Conservation (phyloP, 495 filamentous ascomycete species). For the Xylaria flabelliformis region DNA sequence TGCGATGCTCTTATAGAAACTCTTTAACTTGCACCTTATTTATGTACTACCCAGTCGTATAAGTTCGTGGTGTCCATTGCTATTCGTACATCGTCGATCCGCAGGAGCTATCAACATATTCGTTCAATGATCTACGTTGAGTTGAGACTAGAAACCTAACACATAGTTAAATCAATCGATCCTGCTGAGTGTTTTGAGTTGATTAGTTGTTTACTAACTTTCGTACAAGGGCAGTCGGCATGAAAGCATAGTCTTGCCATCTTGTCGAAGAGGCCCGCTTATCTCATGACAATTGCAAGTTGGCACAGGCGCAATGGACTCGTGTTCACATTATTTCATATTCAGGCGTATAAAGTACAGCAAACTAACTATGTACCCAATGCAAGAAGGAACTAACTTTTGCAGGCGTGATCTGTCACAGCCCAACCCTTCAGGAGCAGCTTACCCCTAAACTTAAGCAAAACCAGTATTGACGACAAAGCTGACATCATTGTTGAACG, state of each 20-base stretch:
- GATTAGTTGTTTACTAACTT: background rate
- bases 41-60: background rate
- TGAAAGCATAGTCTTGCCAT: background rate
- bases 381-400: background rate
- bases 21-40: background rate
- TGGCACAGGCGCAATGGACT: background rate
- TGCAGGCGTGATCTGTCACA: background rate
- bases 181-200: no score
- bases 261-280: no score
- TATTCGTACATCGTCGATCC: background rate
- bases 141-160: background rate
- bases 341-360: background rate
- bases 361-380: background rate
- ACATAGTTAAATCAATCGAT: no score
- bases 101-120: background rate
- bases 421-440: background rate
- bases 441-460: constrained; percentile 37
- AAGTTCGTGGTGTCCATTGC: background rate
- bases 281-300: background rate
- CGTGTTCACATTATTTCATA: background rate
- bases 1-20: background rate
- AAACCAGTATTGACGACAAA: constrained; percentile 53
- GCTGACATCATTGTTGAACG: constrained; percentile 60
- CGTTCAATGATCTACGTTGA: background rate
- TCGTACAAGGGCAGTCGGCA: background rate